These are phyloP conservation scores for Neonectria punicea DNA, from an alignment of 2,329 filamentous ascomycete species.

Conservation along the genomic window DNA sequence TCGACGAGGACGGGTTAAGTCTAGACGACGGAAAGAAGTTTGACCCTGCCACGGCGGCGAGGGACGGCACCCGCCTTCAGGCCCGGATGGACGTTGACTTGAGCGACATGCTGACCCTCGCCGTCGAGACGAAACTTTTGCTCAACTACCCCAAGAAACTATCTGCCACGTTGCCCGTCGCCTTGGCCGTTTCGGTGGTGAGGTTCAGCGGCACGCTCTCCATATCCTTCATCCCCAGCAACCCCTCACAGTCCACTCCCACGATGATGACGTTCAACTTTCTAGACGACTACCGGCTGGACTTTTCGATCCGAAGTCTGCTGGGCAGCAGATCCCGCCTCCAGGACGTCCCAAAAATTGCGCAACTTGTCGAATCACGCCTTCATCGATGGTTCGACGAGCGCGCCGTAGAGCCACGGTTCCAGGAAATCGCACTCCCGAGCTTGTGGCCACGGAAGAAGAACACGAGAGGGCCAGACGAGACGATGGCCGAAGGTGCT, in stretches of 20 bases:
- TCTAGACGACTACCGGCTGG: conserved; percentile 85
- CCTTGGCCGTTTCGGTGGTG: conserved; percentile 89
- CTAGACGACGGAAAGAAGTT: conserved; percentile 63
- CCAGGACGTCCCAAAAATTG: conserved; percentile 89
- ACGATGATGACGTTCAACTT: conserved; percentile 97
- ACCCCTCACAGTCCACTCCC: conserved; percentile 73
- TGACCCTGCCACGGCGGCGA: conserved; percentile 61
- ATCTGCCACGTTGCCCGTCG: conserved; percentile 90
- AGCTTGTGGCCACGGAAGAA: conserved; percentile 86
- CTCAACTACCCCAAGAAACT: conserved; percentile 94
- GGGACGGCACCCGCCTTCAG: conserved; percentile 81
- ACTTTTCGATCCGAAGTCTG: conserved; percentile 82
- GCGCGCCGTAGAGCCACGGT: conserved; percentile 84
- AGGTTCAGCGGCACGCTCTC: conserved; percentile 95
- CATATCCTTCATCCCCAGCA: conserved; percentile 89
- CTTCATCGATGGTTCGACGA: conserved; percentile 91
- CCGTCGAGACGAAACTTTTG: conserved; percentile 91
- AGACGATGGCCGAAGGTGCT: conserved; percentile 59
- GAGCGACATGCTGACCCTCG: conserved; percentile 94
- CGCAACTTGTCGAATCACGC: conserved; percentile 81
- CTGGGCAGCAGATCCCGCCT: conserved; percentile 82
- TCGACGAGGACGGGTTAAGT: conserved; percentile 79
- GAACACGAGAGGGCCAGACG: conserved; percentile 80
- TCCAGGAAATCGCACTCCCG: conserved; percentile 86
- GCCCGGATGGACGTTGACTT: conserved; percentile 97